These are phyloP conservation scores for Myrica gale DNA, from an alignment of 306 rosid species.

Conservation along the genomic window DNA sequence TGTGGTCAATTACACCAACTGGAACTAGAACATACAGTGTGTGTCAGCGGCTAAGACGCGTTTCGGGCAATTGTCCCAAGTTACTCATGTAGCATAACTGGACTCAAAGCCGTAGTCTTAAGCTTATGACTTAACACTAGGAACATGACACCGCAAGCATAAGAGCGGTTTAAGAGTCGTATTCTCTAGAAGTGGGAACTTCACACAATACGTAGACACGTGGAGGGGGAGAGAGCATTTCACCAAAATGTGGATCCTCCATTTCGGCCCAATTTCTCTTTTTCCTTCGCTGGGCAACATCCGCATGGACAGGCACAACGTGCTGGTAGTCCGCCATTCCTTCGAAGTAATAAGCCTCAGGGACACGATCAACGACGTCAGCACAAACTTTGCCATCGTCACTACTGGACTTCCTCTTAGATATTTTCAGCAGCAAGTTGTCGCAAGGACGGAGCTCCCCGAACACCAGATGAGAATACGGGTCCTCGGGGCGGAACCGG, in stretches of 20 bases:
- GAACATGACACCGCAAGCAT: too few relatives aligned
- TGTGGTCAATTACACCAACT: neutral
- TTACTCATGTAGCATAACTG: neutral
- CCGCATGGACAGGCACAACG: constrained; percentile 77
- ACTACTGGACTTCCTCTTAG: constrained; percentile 34
- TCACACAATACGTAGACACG: neutral
- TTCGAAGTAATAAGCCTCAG: constrained; percentile 71
- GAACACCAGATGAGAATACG: constrained; percentile 77
- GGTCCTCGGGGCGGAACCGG: constrained; percentile 77
- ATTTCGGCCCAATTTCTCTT: constrained; percentile 61
- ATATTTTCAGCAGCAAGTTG: constrained; percentile 64
- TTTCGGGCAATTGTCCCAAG: neutral
- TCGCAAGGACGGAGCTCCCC: constrained; percentile 74
- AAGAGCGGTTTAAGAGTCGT: too few relatives aligned
- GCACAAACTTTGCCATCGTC: constrained; percentile 41
- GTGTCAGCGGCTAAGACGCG: too few relatives aligned
- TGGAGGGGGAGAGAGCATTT: constrained; percentile 25
- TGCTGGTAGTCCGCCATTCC: constrained; percentile 97
- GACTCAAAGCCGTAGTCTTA: too few relatives aligned
- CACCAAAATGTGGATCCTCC: constrained; percentile 64
- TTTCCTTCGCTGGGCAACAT: constrained; percentile 52
- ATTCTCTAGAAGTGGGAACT: too few relatives aligned
- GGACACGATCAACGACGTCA: constrained; percentile 53
- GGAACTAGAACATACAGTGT: too few relatives aligned
- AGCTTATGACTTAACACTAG: too few relatives aligned